Base-by-base conservation (phyloP, 2,329 filamentous ascomycete species). In the Aureobasidium namibiae region DNA sequence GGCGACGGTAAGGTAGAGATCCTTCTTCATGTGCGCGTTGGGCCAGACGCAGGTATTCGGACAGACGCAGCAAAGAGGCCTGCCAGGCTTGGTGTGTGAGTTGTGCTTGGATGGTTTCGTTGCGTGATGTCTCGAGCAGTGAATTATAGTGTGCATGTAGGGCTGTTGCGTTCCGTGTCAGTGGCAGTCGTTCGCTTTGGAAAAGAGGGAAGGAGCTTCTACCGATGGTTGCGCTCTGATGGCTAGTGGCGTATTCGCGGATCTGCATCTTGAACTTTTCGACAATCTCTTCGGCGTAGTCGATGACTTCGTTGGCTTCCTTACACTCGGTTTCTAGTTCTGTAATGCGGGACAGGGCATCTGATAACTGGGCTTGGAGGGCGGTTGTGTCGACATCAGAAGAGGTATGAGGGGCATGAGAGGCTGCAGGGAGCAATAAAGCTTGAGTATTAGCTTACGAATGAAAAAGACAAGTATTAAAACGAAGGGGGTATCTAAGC, bases 1-100 rank as follows among this genome's bases (percentile, higher is more conserved):
- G 71, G 34, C 69, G 67, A 61, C 70, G 67, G 57, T 73, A 70
- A 5, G 69, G 70, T 61, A 71, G 62, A 46, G 63, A 63, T 61
- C 69, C 68, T 34, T 59, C 56, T 42, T 53, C 38, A 29, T 61
- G 44, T 21, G 34, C 56, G 38, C 56, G 18, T 21, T 46, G 41
- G 9, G 54, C 54, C 10, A 34, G 26, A 10, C 54, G 54, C 38
- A 76, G 60, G 46, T 77, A 75, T 46, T 76, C 74, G 4, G 74
- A 74, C 24, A 79, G 69, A 4, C 75, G 65, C 8, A 71, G 68
- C 59, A 79, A 60, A 1, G 75, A 72, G 3, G 75, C 74, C 64
- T 80, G 78, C 77, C 77, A 80, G 46, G 74, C 73, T 50, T 76
- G 73, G 60, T 79, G 76, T 60, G 75, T 75, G 21, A 79, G 66